A percentile compares a stretch with the other conserved stretches of the same genome.
phyloP scores from a whole-genome alignment of 2,329 filamentous ascomycete species.

The Penicillium sp. region DNA sequence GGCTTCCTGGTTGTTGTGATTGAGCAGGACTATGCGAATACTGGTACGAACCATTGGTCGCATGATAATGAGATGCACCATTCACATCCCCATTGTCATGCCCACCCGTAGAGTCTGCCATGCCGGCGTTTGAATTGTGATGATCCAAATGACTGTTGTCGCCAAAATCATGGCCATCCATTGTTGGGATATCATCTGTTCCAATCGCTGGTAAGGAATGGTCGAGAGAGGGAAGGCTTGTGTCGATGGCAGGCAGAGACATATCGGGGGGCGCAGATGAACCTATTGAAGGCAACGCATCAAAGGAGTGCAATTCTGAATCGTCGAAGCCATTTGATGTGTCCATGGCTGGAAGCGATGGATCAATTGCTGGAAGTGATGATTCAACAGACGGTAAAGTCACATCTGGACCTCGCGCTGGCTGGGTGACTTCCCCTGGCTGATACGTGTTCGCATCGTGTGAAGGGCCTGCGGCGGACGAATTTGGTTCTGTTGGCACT shows the following conservation, averaged over 20 bases:
- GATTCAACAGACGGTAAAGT: conserved; percentile 17
- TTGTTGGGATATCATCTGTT: conserved; percentile 32
- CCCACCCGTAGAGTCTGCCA: conserved; percentile 14
- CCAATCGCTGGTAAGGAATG: conserved; percentile 30
- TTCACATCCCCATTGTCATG: conserved; percentile 25
- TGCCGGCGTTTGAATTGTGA: conserved; percentile 15
- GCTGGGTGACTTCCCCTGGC: not conserved
- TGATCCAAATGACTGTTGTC: conserved; percentile 18
- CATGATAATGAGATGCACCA: conserved; percentile 45
- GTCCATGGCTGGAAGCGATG: conserved; percentile 20
- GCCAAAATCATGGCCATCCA: conserved; percentile 28
- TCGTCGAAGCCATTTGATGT: conserved; percentile 28
- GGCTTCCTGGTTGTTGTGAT: conserved; percentile 40
- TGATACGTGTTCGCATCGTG: conserved; percentile 1
- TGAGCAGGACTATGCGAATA: conserved; percentile 26
- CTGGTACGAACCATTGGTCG: conserved; percentile 40
- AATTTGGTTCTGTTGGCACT: not conserved
- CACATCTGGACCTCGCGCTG: conserved; percentile 7
- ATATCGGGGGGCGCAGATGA: conserved; percentile 20
- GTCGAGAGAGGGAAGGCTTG: conserved; percentile 25
- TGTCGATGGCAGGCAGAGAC: conserved; percentile 27
- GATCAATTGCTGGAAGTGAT: conserved; percentile 26
- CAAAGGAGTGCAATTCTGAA: conserved; percentile 23
- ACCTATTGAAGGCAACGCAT: conserved; percentile 21
- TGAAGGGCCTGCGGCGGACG: not conserved